Evolutionary conservation across 148 eudicot genomes (phyloP).

Genomic region (Rhododendron ferrugineum): DNA sequence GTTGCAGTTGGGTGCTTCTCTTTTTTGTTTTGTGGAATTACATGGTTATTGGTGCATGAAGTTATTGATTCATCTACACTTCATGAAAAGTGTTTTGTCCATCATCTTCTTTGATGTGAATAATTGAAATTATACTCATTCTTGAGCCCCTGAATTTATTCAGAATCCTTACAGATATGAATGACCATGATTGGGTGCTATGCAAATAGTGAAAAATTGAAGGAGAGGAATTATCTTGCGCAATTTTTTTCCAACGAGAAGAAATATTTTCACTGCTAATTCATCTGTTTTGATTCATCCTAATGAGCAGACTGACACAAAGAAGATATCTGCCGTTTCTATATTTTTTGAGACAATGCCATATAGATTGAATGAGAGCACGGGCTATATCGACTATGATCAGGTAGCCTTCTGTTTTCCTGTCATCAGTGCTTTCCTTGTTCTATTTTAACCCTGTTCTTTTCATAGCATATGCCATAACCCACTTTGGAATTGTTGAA

Average conservation of each 20-base stretch:
- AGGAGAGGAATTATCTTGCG: neutral
- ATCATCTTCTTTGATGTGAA: neutral
- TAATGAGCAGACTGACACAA: constrained; percentile 83
- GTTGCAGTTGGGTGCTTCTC: neutral
- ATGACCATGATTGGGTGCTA: neutral
- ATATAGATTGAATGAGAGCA: constrained; percentile 86
- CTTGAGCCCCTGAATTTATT: neutral
- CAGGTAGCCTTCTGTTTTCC: constrained; percentile 47
- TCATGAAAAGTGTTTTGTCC: neutral
- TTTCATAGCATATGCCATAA: neutral
- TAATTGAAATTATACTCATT: neutral
- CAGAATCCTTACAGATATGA: neutral
- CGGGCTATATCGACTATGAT: constrained; percentile 91
- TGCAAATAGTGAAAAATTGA: neutral
- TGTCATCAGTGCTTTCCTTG: neutral
- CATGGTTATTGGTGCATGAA: neutral
- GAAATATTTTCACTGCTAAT: neutral
- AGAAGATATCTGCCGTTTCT: constrained; percentile 95
- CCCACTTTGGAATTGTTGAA: constrained; percentile 2
- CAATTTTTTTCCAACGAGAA: neutral
- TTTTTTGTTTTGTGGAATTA: neutral
- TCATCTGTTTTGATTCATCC: neutral
- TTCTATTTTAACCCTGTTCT: neutral
- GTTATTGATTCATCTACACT: neutral
- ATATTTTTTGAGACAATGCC: constrained; percentile 99